These are phyloP conservation scores for Hericium coralloides DNA, from an alignment of 768 basidiomycete species.

Conservation along the genomic window DNA sequence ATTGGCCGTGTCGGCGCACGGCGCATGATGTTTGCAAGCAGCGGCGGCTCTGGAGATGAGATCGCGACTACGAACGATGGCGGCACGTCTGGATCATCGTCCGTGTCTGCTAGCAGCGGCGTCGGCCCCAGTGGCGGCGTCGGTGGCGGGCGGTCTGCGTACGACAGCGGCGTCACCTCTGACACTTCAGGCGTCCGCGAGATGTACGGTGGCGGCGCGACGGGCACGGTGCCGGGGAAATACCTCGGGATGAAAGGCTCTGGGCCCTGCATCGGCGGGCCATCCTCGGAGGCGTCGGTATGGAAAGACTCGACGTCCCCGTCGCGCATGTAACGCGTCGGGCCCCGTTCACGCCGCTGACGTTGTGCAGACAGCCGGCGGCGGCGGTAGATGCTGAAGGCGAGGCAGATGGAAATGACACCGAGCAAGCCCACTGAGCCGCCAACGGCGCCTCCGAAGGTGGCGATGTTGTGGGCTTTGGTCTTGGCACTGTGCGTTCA, in stretches of 20 bases:
- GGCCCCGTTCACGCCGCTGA: constrained; percentile 23
- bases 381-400: constrained; percentile 41
- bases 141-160: constrained; percentile 14
- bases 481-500: constrained; percentile 4
- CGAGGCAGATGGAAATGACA: constrained; percentile 37
- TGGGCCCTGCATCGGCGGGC: constrained; percentile 33
- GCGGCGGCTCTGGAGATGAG: constrained; percentile 19
- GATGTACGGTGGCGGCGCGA: constrained; percentile 32
- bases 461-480: constrained; percentile 26
- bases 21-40: constrained; percentile 14
- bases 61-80: constrained; percentile 20
- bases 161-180: constrained; percentile 13
- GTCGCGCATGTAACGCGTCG: neutral
- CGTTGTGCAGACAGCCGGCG: constrained; percentile 33
- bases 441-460: constrained; percentile 47
- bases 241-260: constrained; percentile 45
- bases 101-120: constrained; percentile 7
- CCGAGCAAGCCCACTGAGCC: constrained; percentile 43
- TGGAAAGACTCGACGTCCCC: constrained; percentile 20
- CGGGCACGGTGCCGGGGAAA: constrained; percentile 42
- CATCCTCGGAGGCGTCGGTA: constrained; percentile 21
- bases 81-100: constrained; percentile 15
- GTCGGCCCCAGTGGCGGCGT: neutral
- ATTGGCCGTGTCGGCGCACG: neutral
- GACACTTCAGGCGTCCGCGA: constrained; percentile 18